Evolutionary conservation across 352 stramenopile species (phyloP).

Genomic region (Pythium insidiosum): DNA sequence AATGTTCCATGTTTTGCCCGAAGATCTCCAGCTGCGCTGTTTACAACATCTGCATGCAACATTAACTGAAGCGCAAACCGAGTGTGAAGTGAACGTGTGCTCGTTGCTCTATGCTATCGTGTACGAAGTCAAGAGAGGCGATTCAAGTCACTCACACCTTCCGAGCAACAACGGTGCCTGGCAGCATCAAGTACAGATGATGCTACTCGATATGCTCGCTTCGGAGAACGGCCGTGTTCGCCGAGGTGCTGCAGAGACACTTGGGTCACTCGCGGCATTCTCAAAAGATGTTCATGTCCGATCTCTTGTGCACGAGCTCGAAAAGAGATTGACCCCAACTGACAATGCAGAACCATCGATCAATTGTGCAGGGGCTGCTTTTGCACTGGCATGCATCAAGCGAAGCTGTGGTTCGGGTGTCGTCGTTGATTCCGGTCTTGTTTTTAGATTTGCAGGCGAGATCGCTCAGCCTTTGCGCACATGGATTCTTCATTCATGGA

Average conservation of each 20-base stretch:
- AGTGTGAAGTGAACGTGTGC: constrained; percentile 76
- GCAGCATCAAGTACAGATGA: constrained; percentile 69
- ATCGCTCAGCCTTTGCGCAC: constrained; percentile 68
- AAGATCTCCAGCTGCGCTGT: constrained; percentile 78
- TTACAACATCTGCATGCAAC: constrained; percentile 70
- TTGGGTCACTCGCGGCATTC: constrained; percentile 41
- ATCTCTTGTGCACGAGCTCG: constrained; percentile 50
- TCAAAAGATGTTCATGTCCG: constrained; percentile 3
- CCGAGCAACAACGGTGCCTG: constrained; percentile 20
- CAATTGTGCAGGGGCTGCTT: constrained; percentile 52
- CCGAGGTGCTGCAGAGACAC: constrained; percentile 59
- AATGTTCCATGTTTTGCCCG: constrained; percentile 70
- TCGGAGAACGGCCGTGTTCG: constrained; percentile 57
- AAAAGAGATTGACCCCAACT: constrained; percentile 46
- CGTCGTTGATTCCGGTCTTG: constrained; percentile 63
- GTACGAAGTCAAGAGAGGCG: constrained; percentile 27
- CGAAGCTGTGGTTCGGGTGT: constrained; percentile 65
- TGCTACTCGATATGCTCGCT: constrained; percentile 73
- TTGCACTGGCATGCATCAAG: constrained; percentile 78
- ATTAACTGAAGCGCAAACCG: constrained; percentile 43
- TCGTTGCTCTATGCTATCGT: constrained; percentile 58
- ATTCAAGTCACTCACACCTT: background rate
- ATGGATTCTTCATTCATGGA: constrained; percentile 81
- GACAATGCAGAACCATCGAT: constrained; percentile 38
- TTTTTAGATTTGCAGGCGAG: constrained; percentile 63